Percentiles rank a stretch among this genome's conserved stretches.
phyloP scores from a whole-genome alignment of 2,329 filamentous ascomycete genomes.

The Arthrobotrys sinensis region DNA sequence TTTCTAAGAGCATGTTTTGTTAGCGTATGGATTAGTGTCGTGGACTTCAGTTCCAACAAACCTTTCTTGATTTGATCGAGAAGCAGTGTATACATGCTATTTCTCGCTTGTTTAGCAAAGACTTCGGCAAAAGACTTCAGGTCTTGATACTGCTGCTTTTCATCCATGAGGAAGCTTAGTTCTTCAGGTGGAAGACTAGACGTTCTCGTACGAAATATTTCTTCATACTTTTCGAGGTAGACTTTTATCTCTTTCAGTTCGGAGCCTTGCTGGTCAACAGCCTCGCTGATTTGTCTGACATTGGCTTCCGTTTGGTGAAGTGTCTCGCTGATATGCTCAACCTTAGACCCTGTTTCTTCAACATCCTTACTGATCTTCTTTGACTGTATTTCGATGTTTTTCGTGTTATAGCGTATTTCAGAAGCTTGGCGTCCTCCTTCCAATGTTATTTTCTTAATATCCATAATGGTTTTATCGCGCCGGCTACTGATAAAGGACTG shows the following conservation, averaged over 20 bases:
- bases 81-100: constrained; percentile 7
- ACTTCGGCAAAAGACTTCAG: constrained; percentile 4
- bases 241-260: neutral
- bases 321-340: neutral
- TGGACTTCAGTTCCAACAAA: neutral
- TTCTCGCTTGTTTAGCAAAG: constrained; percentile 5
- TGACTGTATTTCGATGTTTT: constrained; percentile 2
- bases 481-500: constrained; percentile 2
- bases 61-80: constrained; percentile 1
- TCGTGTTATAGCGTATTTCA: constrained; percentile 11
- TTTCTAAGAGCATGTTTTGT: neutral
- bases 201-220: neutral
- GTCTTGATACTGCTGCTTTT: constrained; percentile 2
- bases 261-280: constrained; percentile 1
- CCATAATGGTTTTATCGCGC: constrained; percentile 17
- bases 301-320: neutral
- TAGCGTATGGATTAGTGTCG: neutral
- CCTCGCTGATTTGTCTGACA: constrained; percentile 10
- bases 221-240: neutral
- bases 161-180: constrained; percentile 9
- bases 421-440: neutral
- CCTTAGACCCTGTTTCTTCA: neutral
- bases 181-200: neutral
- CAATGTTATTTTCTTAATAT: neutral
- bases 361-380: neutral